Evolutionary conservation across 495 filamentous ascomycete genomes (phyloP), one percentile per base, ranked within the genome.

Genomic region (Friedmanniomyces endolithicus): DNA sequence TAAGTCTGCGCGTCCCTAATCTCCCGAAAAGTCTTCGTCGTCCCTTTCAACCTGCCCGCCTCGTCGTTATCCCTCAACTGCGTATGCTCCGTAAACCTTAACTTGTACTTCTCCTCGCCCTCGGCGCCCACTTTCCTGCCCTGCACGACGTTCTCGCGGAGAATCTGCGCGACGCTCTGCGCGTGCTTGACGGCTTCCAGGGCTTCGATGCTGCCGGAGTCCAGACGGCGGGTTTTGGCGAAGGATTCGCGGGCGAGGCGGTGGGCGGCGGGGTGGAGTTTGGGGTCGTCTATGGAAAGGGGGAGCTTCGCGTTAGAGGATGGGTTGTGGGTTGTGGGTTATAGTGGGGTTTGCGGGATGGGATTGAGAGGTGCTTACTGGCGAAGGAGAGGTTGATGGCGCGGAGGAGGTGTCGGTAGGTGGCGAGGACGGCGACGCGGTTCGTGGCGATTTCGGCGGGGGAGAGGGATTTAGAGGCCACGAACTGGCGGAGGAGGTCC

Each of bases 1-100:
- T 33, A 61, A 23, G 56, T 49, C 33, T 25, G 24, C 11, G 54
- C 46, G 23, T 55, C 46, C 48, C 58, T 62, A 29, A 62, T 52
- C 48, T 62, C 55, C 56, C 50, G 55, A 17, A 61, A 56, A 16
- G 44, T 58, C 44, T 64, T 64, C 49, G 24, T 61, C 39, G 58
- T 64, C 34, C 62, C 62, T 48, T 64, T 64, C 37, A 57, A 25
- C 23, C 24, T 22, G 48, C 43, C 56, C 61, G 94, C 78, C 7
- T 82, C 85, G 52, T 94, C 86, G 63, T 98, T 98, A 72, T 95
- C 87, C 27, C 90, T 88, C 33, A 87, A 76, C 69, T 97, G 92
- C 43, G 86, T 98, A 52, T 90, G 73, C 47, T 94, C 79, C 67
- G 95, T 92, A 63, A 98, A 95, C 16, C 80, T 74, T 49, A 98